Conservation (phyloP, 371 early-diverging fungal genomes). For the Saksenaea oblongispora region DNA sequence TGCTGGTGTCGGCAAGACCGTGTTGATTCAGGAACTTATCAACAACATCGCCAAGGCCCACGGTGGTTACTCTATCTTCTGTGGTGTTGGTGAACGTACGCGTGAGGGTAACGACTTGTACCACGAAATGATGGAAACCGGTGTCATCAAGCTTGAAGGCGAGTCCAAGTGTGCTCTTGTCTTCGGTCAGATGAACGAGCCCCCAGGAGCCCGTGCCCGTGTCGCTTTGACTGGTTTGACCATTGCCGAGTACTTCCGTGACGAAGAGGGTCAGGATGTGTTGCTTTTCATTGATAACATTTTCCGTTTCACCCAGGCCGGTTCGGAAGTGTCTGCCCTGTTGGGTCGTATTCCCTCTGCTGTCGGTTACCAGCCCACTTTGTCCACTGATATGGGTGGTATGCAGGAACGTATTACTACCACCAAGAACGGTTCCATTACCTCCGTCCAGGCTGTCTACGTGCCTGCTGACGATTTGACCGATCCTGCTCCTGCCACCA, state of each 20-base stretch:
- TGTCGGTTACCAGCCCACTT: no score
- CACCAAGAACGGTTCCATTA: no score
- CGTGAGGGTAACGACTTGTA: no score
- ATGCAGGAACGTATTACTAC: no score
- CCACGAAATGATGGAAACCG: no score
- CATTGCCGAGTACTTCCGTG: conserved; percentile 99
- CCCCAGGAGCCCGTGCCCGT: conserved; percentile 99
- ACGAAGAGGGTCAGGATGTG: conserved; percentile 98
- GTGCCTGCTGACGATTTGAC: conserved; percentile 99
- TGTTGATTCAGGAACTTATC: conserved; percentile 97
- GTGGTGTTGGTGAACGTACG: no score
- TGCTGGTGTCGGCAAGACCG: conserved; percentile 99
- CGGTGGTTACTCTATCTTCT: no score
- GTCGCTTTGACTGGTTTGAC: conserved; percentile 98
- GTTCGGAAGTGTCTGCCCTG: conserved; percentile 95
- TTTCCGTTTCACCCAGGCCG: conserved; percentile 96
- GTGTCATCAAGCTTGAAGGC: no score
- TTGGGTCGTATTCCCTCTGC: conserved; percentile 99
- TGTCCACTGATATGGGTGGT: no score
- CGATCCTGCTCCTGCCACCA: conserved; percentile 98
- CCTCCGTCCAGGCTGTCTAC: conserved; percentile 97
- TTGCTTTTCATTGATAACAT: conserved; percentile 99
- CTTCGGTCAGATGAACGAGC: conserved; percentile 99
- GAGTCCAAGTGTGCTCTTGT: conserved; percentile 95
- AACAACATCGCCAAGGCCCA: no score